A percentile compares a stretch with the other conserved stretches of the same genome.
phyloP scores from a whole-genome alignment of 208 protist genomes.

The Trypanosoma avium region DNA sequence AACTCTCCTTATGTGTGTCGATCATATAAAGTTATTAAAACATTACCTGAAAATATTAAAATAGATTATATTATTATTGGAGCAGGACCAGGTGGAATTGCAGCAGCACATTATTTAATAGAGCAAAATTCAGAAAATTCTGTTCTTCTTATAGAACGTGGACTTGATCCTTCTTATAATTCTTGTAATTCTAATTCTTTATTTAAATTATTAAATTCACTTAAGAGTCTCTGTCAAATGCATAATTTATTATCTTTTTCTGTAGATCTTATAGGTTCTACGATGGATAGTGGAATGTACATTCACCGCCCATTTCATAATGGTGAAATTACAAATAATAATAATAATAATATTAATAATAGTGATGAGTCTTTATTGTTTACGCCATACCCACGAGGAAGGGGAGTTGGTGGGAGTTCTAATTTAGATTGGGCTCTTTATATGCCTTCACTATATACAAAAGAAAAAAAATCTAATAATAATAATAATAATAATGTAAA shows the following conservation, averaged over 20 bases:
- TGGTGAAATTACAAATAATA: not conserved
- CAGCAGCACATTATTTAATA: constrained; percentile 49
- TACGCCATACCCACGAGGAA: constrained; percentile 16
- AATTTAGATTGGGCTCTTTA: constrained; percentile 70
- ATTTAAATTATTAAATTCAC: not conserved
- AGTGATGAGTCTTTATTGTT: not conserved
- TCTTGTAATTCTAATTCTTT: too few relatives aligned
- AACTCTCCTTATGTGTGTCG: constrained; percentile 33
- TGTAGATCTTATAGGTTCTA: constrained; percentile 15
- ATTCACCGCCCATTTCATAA: constrained; percentile 9
- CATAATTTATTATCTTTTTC: constrained; percentile 20
- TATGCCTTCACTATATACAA: constrained; percentile 5
- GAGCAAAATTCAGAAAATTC: not conserved
- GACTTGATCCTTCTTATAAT: constrained; percentile 14
- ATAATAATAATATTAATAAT: not conserved
- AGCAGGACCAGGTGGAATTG: constrained; percentile 70
- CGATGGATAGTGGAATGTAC: constrained; percentile 1
- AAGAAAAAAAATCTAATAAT: too few relatives aligned
- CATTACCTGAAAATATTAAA: not conserved
- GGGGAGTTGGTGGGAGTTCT: constrained; percentile 50
- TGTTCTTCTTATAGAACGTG: constrained; percentile 65
- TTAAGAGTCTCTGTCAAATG: not conserved
- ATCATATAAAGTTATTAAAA: constrained; percentile 6
- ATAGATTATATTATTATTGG: constrained; percentile 83
- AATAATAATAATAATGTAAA: too few relatives aligned